Conservation (phyloP, 192 early-diverging fungal genomes). For the Backusella sp. region DNA sequence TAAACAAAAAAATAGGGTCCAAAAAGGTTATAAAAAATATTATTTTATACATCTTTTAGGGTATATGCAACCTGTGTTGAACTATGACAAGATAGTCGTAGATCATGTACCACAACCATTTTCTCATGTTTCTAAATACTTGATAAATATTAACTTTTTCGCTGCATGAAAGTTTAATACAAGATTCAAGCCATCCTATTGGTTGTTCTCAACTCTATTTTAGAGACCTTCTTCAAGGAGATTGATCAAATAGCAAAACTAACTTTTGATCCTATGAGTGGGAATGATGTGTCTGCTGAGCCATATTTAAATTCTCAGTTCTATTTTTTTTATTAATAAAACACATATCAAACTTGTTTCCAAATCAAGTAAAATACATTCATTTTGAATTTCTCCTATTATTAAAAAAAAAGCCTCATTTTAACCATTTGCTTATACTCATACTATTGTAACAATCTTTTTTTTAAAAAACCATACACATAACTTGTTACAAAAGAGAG, state of each 20-base stretch:
- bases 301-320: neutral
- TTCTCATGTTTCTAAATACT: neutral
- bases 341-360: neutral
- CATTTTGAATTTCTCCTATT: neutral
- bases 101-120: neutral
- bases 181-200: neutral
- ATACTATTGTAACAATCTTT: neutral
- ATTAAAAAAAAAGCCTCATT: neutral
- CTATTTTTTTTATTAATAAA: neutral
- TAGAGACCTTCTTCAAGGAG: neutral
- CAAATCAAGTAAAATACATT: neutral
- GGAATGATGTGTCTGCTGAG: too few relatives aligned
- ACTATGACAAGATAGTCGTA: neutral
- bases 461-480: neutral
- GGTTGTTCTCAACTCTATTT: neutral
- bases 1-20: neutral
- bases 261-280: too few relatives aligned
- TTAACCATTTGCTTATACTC: neutral
- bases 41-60: neutral
- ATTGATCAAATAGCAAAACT: too few relatives aligned
- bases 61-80: neutral
- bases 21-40: neutral
- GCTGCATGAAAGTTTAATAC: neutral
- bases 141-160: neutral
- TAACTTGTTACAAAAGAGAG: neutral